Percentiles rank a stretch among this genome's conserved stretches.
phyloP scores from a whole-genome alignment of 306 rosid genomes.

The Cucumis melo region DNA sequence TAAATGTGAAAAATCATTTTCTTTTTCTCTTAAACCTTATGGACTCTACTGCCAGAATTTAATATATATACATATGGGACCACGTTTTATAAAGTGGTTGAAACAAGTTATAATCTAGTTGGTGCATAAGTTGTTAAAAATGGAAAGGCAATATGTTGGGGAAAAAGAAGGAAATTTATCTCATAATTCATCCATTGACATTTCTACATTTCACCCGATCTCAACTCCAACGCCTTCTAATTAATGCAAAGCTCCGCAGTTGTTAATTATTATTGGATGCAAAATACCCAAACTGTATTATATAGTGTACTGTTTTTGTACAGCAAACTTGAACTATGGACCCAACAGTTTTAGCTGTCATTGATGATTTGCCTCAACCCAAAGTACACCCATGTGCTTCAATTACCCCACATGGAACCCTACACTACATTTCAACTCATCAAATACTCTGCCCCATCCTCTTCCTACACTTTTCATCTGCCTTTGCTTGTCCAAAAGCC shows the following conservation, averaged over 20 bases:
- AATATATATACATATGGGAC: not conserved
- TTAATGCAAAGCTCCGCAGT: not conserved
- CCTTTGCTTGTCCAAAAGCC: not conserved
- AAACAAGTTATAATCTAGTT: not conserved
- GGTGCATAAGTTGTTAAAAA: not conserved
- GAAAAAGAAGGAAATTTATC: not conserved
- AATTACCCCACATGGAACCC: not conserved
- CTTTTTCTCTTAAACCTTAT: not conserved
- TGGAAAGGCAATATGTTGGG: not conserved
- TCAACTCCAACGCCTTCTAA: not conserved
- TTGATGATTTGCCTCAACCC: not conserved
- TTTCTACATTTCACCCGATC: not conserved
- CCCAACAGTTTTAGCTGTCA: slow-evolving; percentile 2
- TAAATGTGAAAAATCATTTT: not conserved
- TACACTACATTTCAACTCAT: not conserved
- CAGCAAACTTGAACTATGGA: not conserved
- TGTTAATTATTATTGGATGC: not conserved
- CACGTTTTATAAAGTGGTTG: not conserved
- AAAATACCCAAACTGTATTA: not conserved
- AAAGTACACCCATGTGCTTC: not conserved
- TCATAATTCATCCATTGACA: not conserved
- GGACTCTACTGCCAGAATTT: not conserved
- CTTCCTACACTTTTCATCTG: not conserved
- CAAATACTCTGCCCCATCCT: not conserved
- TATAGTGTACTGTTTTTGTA: not conserved